Evolutionary conservation across 1,284 basidiomycete species (phyloP).

Genomic region (Pyrrhoderma noxium): DNA sequence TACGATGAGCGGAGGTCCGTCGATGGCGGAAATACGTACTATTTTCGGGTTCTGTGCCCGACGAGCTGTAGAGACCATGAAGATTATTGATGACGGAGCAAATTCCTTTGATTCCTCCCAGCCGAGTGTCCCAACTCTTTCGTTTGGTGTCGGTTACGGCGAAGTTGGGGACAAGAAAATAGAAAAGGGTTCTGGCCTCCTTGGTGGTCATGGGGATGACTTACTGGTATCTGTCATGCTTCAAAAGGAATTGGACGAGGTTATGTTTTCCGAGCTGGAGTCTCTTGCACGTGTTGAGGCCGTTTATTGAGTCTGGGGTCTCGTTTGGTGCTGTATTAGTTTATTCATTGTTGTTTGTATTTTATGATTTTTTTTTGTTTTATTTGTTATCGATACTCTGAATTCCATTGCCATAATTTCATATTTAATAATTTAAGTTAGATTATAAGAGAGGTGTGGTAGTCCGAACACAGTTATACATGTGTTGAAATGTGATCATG

Average conservation of each 20-base stretch:
- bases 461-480: no score
- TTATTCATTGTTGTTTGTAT: constrained; percentile 10
- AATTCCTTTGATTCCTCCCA: constrained; percentile 66
- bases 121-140: constrained; percentile 44
- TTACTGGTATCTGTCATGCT: constrained; percentile 62
- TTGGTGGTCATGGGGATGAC: constrained; percentile 64
- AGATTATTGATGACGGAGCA: constrained; percentile 73
- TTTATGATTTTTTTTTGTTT: neutral
- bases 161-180: constrained; percentile 60
- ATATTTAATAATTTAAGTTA: neutral
- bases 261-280: constrained; percentile 69
- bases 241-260: constrained; percentile 58
- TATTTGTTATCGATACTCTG: neutral
- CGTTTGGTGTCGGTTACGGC: constrained; percentile 71
- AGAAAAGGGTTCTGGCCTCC: constrained; percentile 66
- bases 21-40: constrained; percentile 40
- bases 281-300: constrained; percentile 60
- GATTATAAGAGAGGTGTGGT: no score
- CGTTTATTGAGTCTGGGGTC: constrained; percentile 1
- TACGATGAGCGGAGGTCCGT: constrained; percentile 35
- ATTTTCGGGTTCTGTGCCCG: constrained; percentile 62
- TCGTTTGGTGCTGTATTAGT: neutral
- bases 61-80: constrained; percentile 78
- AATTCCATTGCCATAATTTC: neutral
- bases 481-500: constrained; percentile 2